Evolutionary conservation across 2,329 filamentous ascomycete genomes (phyloP), one percentile per base, ranked within the genome.

Genomic region (Colletotrichum sp.): DNA sequence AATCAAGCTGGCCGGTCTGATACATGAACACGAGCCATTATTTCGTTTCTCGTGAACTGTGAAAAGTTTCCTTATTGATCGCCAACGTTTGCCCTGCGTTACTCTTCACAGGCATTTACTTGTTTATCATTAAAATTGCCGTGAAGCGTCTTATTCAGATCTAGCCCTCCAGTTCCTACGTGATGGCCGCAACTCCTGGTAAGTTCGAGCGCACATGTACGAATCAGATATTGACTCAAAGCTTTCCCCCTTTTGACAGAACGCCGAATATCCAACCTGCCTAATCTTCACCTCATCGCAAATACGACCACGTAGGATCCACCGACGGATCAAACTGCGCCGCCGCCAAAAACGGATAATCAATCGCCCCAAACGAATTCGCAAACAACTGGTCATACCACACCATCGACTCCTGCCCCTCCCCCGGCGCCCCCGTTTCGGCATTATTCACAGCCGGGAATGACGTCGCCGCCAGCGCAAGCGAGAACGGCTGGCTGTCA

Each of bases 341-440:
- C 18, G 82, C 80, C 6, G 80, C 81, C 16, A 84, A 77, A 28
- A 83, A 83, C 0, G 82, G 82, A 21, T 83, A 83, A 10, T 84
- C 82, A 60, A 84, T 82, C 2, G 81, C 81, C 28, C 81, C 82
- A 59, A 84, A 83, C 0, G 82, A 83, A 44, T 81, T 83, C 1
- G 81, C 82, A 72, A 84, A 84, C 21, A 84, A 59, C 49, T 84
- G 82, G 9, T 84, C 82, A 49, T 83, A 84, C 82, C 82, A 84
- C 57, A 83, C 81, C 76, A 83, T 83, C 1, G 82, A 83, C 67
- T 83, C 81, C n/a, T 84, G 82, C 0, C 81, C 82, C 21, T 84
- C 82, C 1, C 18, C 79, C 2, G 74, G 64, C 8, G 49, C 65
- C n/a, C 44, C 44, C 3, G 28, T 26, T 4, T 62, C 71, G 1